Evolutionary conservation across 495 filamentous ascomycete genomes (phyloP).

Genomic region (Friedmanniomyces simplex): DNA sequence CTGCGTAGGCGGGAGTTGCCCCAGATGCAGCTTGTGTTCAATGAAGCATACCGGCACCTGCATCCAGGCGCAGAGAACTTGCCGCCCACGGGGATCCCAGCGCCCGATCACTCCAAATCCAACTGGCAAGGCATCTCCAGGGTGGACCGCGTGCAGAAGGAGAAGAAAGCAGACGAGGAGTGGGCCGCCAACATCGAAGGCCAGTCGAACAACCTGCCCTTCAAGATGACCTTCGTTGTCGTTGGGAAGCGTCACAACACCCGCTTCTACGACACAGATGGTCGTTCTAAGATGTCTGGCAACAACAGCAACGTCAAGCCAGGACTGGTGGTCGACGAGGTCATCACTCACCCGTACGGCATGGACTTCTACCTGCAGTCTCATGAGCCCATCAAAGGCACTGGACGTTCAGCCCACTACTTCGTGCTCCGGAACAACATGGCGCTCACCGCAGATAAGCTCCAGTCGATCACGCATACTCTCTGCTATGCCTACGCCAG

Average conservation of each 20-base stretch:
- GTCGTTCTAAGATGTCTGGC: not conserved
- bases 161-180: not conserved
- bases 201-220: not conserved
- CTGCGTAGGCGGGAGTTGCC: conserved; percentile 8
- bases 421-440: conserved; percentile 17
- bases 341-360: conserved; percentile 13
- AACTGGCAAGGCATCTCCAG: not conserved
- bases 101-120: not conserved
- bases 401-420: conserved; percentile 22
- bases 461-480: conserved; percentile 23
- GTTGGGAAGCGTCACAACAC: conserved; percentile 25
- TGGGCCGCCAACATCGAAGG: not conserved
- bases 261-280: conserved; percentile 15
- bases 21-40: not conserved
- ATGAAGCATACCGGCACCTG: not conserved
- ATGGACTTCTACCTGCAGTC: conserved; percentile 25
- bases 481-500: conserved; percentile 29
- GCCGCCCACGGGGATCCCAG: not conserved
- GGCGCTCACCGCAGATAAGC: not conserved
- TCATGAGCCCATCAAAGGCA: conserved; percentile 19
- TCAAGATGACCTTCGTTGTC: conserved; percentile 16
- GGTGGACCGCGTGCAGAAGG: not conserved
- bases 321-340: conserved; percentile 15
- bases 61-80: not conserved
- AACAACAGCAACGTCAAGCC: conserved; percentile 8